These are phyloP conservation scores for Acanthamoeba healyi DNA, from an alignment of 208 protist genomes.

Conservation along the genomic window DNA sequence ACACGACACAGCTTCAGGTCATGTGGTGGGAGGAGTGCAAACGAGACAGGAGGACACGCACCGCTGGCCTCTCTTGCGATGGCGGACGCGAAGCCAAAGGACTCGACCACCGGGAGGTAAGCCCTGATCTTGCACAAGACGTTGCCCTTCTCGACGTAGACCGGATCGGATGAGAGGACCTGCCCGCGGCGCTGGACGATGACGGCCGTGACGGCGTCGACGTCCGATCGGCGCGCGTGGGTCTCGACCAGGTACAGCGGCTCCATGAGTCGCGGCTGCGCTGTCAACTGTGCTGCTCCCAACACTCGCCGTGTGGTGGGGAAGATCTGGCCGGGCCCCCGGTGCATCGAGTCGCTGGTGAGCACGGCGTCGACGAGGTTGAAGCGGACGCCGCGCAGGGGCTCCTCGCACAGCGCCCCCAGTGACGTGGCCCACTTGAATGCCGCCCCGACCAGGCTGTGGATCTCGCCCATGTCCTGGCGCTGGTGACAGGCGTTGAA, in stretches of 20 bases:
- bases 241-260: constrained; percentile 98
- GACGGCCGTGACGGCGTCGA: constrained; percentile 97
- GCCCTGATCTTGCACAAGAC: constrained; percentile 97
- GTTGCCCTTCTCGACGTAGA: constrained; percentile 91
- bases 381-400: constrained; percentile 97
- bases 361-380: constrained; percentile 98
- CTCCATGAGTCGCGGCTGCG: constrained; percentile 96
- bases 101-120: constrained; percentile 98
- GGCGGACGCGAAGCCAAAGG: constrained; percentile 98
- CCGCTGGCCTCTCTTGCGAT: constrained; percentile 95
- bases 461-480: constrained; percentile 99
- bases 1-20: not conserved
- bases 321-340: constrained; percentile 98
- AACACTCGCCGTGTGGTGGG: constrained; percentile 95
- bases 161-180: constrained; percentile 96
- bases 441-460: constrained; percentile 96
- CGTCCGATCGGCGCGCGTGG: constrained; percentile 94
- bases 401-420: constrained; percentile 97
- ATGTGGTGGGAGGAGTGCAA: not conserved
- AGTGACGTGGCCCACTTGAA: constrained; percentile 97
- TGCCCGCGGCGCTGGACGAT: constrained; percentile 97
- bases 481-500: constrained; percentile 92
- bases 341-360: constrained; percentile 99
- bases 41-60: no score
- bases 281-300: constrained; percentile 95